Evolutionary conservation across 306 rosid species (phyloP).

Genomic region (Sphenostylis stenocarpa): DNA sequence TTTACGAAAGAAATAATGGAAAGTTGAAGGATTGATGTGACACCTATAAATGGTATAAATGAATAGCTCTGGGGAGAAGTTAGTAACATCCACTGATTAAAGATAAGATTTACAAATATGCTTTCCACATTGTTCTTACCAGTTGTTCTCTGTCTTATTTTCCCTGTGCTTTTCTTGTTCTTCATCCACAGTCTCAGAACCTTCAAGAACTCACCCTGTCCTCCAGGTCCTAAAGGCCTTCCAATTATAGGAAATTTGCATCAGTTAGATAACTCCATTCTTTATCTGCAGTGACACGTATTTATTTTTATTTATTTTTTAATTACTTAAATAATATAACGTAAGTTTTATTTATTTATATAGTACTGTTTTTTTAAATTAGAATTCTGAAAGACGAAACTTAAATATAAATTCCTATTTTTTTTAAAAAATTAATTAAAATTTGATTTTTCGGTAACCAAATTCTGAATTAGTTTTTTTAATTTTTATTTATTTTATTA

Average conservation of each 20-base stretch:
- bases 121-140: neutral
- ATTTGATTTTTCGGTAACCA: no score
- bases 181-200: neutral
- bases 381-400: no score
- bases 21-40: neutral
- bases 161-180: neutral
- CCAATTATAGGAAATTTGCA: constrained; percentile 47
- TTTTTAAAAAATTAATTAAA: no score
- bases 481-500: no score
- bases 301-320: no score
- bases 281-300: constrained; percentile 26
- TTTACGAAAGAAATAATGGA: neutral
- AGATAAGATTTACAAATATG: neutral
- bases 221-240: constrained; percentile 46
- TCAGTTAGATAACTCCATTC: constrained; percentile 20
- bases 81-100: neutral
- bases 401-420: no score
- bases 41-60: neutral
- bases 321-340: no score
- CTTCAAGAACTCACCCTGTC: neutral
- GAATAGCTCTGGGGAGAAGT: neutral
- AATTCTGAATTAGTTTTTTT: no score
- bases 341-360: no score
- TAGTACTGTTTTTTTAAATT: no score
- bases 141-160: neutral